Base-by-base conservation (phyloP, 2,329 filamentous ascomycete species). In the Zymoseptoria pseudotritici region DNA sequence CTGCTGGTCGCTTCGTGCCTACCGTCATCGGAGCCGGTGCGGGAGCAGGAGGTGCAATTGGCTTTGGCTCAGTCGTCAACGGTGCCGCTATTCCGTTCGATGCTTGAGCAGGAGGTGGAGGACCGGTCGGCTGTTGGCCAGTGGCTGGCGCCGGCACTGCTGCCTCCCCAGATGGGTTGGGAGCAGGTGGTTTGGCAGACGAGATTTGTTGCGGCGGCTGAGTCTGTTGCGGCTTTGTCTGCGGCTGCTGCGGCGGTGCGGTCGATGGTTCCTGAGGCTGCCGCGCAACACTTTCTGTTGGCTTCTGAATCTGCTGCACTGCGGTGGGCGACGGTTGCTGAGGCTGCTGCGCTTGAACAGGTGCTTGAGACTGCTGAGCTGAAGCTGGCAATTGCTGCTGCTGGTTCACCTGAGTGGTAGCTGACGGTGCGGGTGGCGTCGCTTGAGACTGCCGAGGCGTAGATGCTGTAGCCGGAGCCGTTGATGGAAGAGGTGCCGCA, bases 1-100 rank as follows among this genome's bases (percentile, higher is more conserved):
- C 61, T n/a, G 51, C 55, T 42, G 58, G 26, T 17, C 61, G 58
- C 56, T 63, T 63, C 9, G 55, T 51, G 53, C 61, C 61, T 51
- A 50, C 50, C 31, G 58, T 58, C 2, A 46, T 11, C 13, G 36
- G 36, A 46, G 36, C 36, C 17, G 36, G 17, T n/a, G 4, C 13
- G 13, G 36, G 13, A 6, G 36, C 4, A 13, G 36, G 36, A 46
- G 36, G 13, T 46, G 36, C 36, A 17, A 7, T 17, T 46, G 36
- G 5, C 36, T 46, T 13, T n/a, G 13, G 36, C 13, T 46, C 13
- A n/a, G 13, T n/a, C 36, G 36, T 2, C 13, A 11, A n/a, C 5
- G 13, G 5, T n/a, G 36, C 13, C 13, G 36, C 36, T 17, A 11
- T 5, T 46, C 13, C 36, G 3, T 7, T 46, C 36, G 36, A n/a